phyloP scores from a whole-genome alignment of 2,329 filamentous ascomycete species.

The Metarhizium robertsii region DNA sequence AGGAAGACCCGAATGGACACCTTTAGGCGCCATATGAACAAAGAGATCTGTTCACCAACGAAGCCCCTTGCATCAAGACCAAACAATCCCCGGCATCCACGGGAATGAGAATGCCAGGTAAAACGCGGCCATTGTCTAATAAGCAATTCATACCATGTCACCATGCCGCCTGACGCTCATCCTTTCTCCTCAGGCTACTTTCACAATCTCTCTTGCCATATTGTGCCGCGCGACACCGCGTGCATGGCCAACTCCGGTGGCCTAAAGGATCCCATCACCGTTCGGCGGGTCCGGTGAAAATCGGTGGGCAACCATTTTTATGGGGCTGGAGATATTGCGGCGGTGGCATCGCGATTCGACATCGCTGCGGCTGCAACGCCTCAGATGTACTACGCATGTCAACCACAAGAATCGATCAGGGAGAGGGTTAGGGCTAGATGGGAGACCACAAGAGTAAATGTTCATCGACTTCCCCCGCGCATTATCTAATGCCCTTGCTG shows the following conservation, averaged over 20 bases:
- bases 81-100: not conserved
- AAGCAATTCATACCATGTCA: not conserved
- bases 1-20: too few species aligned
- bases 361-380: too few species aligned
- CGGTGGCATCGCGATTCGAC: too few species aligned
- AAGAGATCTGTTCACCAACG: too few species aligned
- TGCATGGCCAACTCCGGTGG: too few species aligned
- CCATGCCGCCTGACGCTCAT: not conserved
- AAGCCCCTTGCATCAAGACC: not conserved
- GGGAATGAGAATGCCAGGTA: not conserved
- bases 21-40: too few species aligned
- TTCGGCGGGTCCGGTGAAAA: not conserved
- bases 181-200: not conserved
- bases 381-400: too few species aligned
- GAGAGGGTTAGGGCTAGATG: not conserved
- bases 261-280: not conserved
- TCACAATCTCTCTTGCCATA: not conserved
- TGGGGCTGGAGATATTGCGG: too few species aligned
- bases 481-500: not conserved
- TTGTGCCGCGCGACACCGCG: not conserved
- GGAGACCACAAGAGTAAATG: not conserved
- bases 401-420: too few species aligned
- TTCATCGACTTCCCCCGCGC: too few species aligned
- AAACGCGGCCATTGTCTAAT: not conserved
- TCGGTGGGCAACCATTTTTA: too few species aligned